phyloP scores from a whole-genome alignment of 1,139 yeast species.

The Sugiyamaella sp. region DNA sequence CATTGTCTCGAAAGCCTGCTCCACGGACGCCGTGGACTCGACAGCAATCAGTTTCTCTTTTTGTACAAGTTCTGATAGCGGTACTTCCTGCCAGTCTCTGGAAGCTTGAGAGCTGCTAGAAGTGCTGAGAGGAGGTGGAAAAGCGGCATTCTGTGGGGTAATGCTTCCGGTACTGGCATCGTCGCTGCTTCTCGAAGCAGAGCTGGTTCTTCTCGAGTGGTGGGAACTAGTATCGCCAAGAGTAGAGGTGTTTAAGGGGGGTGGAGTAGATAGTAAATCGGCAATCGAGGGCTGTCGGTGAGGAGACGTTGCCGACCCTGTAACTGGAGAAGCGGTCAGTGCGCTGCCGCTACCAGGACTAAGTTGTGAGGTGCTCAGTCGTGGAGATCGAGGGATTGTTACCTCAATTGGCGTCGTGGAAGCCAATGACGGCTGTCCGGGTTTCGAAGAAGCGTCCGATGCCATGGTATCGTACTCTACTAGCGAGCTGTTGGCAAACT shows the following conservation, averaged over 20 bases:
- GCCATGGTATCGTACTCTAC: too few species aligned
- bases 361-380: slow-evolving; percentile 9
- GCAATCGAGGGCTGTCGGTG: slow-evolving; percentile 54
- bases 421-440: slow-evolving; percentile 7
- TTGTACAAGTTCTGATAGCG: slow-evolving; percentile 73
- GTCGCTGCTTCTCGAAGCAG: slow-evolving; percentile 21
- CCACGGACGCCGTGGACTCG: slow-evolving; percentile 67
- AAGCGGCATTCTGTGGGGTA: slow-evolving; percentile 12
- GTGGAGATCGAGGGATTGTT: slow-evolving; percentile 11
- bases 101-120: not conserved
- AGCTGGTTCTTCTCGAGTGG: slow-evolving; percentile 23
- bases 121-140: slow-evolving; percentile 7
- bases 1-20: slow-evolving; percentile 82
- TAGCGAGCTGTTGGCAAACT: too few species aligned
- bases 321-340: not conserved
- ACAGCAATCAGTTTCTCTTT: slow-evolving; percentile 74
- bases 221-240: slow-evolving; percentile 22
- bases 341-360: slow-evolving; percentile 8
- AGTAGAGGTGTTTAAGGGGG: slow-evolving; percentile 51
- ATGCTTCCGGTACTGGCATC: slow-evolving; percentile 24
- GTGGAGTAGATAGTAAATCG: slow-evolving; percentile 81
- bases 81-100: slow-evolving; percentile 74
- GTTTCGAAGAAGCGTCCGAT: slow-evolving; percentile 4
- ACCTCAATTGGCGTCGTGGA: slow-evolving; percentile 8
- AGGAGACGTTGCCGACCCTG: slow-evolving; percentile 3